Conservation (phyloP, 352 stramenopile species). For the Pythium chondricola region DNA sequence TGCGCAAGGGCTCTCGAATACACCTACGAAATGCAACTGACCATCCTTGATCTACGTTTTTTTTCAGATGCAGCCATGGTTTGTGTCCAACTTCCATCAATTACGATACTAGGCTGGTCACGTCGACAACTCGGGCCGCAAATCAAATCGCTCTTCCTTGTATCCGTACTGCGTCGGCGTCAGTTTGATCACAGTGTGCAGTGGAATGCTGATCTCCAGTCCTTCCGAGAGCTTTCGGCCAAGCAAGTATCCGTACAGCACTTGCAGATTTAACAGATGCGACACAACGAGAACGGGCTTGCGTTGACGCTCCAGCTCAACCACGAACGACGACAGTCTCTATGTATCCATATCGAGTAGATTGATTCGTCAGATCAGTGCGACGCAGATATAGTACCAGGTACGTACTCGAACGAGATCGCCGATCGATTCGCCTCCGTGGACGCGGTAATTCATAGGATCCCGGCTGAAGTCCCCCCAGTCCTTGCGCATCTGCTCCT, state of each 20-base stretch:
- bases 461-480: constrained; percentile 36
- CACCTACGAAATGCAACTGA: no score
- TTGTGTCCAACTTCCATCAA: constrained; percentile 59
- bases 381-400: no score
- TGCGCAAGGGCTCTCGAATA: constrained; percentile 21
- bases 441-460: constrained; percentile 40
- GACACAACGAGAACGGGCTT: constrained; percentile 37
- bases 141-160: constrained; percentile 39
- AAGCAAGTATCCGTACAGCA: constrained; percentile 39
- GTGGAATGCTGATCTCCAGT: constrained; percentile 29
- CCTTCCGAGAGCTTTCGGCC: constrained; percentile 22
- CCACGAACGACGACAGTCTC: constrained; percentile 40
- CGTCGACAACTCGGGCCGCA: constrained; percentile 4
- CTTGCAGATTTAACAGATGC: constrained; percentile 36
- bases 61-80: constrained; percentile 47
- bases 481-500: constrained; percentile 26
- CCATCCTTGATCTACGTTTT: neutral
- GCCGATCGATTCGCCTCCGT: constrained; percentile 38
- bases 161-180: constrained; percentile 42
- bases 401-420: constrained; percentile 35
- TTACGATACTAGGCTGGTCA: constrained; percentile 10
- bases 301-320: constrained; percentile 35
- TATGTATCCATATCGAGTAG: constrained; percentile 6
- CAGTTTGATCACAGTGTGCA: constrained; percentile 41
- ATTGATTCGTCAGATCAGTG: no score